Conservation (phyloP, 345 rosid genomes). For the Gossypioides kirkii region DNA sequence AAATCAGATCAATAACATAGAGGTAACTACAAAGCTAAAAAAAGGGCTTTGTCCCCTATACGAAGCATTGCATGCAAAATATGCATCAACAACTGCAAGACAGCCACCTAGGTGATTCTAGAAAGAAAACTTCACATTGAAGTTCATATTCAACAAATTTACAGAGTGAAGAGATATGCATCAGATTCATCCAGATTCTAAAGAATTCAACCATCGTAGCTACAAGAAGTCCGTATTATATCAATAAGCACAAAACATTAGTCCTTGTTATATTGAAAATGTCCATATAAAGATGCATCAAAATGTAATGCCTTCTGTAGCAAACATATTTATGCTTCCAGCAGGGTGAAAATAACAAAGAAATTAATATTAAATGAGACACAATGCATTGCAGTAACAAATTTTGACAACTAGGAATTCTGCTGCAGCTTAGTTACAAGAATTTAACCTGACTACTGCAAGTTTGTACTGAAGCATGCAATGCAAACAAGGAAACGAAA, state of each 20-base stretch:
- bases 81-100: constrained; percentile 2
- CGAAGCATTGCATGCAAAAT: neutral
- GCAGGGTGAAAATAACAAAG: neutral
- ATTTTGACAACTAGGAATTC: neutral
- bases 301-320: too few species aligned
- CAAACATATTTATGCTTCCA: neutral
- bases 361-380: neutral
- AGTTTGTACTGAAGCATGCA: neutral
- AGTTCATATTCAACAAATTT: neutral
- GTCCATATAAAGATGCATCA: too few species aligned
- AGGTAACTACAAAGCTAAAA: constrained; percentile 7
- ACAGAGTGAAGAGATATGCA: neutral
- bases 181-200: neutral
- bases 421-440: neutral
- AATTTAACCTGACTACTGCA: neutral
- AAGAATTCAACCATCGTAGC: neutral
- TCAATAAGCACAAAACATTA: neutral
- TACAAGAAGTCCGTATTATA: neutral
- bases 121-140: neutral
- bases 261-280: neutral
- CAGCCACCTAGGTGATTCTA: neutral
- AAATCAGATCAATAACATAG: neutral
- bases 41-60: neutral
- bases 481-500: neutral
- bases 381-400: neutral